Evolutionary conservation across 208 protist genomes (phyloP).

Genomic region (Trypanosoma brucei): DNA sequence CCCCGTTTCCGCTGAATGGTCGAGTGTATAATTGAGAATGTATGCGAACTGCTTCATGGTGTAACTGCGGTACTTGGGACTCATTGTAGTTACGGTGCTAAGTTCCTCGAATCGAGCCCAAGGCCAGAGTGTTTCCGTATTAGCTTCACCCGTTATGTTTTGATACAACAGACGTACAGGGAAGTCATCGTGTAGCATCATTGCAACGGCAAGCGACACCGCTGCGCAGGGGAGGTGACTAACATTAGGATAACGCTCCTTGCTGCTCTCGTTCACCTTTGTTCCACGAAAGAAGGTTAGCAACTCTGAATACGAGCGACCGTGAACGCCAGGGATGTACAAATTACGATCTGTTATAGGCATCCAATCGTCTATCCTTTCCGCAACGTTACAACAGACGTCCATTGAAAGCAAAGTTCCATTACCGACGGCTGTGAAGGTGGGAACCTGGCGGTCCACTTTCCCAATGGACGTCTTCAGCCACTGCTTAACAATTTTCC

Average conservation of each 20-base stretch:
- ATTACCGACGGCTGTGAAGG: conserved; percentile 4
- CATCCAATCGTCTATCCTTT: conserved; percentile 17
- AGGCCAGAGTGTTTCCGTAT: conserved; percentile 6
- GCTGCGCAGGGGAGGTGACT: conserved; percentile 14
- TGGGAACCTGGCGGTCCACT: conserved; percentile 2
- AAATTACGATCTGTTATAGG: conserved; percentile 7
- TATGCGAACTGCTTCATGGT: not conserved
- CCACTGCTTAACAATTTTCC: conserved; percentile 20
- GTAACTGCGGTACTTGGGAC: conserved; percentile 5
- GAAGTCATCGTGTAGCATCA: conserved; percentile 24
- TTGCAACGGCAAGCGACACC: conserved; percentile 10
- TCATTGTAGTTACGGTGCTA: not conserved
- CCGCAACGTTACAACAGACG: conserved; percentile 9
- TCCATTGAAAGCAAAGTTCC: conserved; percentile 5
- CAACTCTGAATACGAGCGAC: conserved; percentile 4
- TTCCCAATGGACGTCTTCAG: conserved; percentile 17
- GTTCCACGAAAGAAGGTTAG: conserved; percentile 5
- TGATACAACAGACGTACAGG: conserved; percentile 17
- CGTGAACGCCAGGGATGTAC: conserved; percentile 4
- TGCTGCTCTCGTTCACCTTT: conserved; percentile 5
- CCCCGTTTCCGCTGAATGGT: not conserved
- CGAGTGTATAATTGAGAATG: not conserved
- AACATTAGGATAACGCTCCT: not conserved
- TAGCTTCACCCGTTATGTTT: conserved; percentile 13
- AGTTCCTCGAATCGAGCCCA: conserved; percentile 7